A percentile compares a stretch with the other conserved stretches of the same genome.
Conservation (phyloP, 2,329 filamentous ascomycete species). For the Eutypella sp. region DNA sequence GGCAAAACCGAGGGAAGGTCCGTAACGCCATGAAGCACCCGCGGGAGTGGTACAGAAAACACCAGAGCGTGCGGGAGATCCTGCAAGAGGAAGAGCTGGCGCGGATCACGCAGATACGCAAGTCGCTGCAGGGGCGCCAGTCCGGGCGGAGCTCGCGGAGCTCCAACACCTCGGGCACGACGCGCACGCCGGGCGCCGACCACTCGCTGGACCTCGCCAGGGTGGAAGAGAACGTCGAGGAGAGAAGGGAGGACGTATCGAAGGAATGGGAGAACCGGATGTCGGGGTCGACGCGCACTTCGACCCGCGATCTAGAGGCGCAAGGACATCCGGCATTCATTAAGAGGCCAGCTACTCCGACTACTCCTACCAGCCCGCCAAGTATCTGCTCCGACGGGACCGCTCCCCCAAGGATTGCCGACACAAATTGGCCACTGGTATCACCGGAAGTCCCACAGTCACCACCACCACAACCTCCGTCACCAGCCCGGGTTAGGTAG, state of each 20-base stretch:
- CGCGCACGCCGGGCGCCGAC: slow-evolving; percentile 9
- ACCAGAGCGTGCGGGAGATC: slow-evolving; percentile 15
- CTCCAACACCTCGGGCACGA: slow-evolving; percentile 6
- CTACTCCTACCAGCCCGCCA: slow-evolving; percentile 5
- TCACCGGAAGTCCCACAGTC: too few relatives aligned
- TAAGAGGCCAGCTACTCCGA: slow-evolving; percentile 11
- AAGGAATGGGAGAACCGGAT: slow-evolving; percentile 35
- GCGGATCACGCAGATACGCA: slow-evolving; percentile 25
- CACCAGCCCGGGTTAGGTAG: slow-evolving; percentile 7
- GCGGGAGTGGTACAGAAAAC: slow-evolving; percentile 4
- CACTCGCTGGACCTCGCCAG: slow-evolving; percentile 8
- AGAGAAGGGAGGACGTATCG: slow-evolving; percentile 29
- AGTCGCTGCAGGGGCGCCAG: slow-evolving; percentile 24
- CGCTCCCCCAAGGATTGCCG: neutral
- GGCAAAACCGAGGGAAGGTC: neutral
- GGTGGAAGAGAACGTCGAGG: slow-evolving; percentile 20
- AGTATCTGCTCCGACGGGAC: neutral
- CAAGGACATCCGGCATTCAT: slow-evolving; percentile 23
- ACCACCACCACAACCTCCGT: neutral
- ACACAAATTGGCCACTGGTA: neutral
- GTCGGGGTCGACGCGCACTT: slow-evolving; percentile 22
- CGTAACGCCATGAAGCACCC: neutral
- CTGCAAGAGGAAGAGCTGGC: slow-evolving; percentile 20
- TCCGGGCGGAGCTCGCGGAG: slow-evolving; percentile 10
- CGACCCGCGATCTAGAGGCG: slow-evolving; percentile 12